Evolutionary conservation across 75 land plant species (phyloP).

Genomic region (Gnetum montanum): DNA sequence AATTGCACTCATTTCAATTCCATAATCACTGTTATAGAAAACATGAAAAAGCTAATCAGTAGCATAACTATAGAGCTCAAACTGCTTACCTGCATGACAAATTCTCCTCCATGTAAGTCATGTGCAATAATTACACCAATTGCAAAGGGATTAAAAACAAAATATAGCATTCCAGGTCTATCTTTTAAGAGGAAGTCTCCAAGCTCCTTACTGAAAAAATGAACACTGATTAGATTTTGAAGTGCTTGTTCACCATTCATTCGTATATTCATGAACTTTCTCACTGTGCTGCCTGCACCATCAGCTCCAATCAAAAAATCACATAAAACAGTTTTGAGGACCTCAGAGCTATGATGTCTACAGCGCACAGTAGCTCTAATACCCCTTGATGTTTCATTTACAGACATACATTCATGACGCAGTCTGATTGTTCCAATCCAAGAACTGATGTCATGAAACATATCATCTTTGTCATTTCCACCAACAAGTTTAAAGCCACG

Average conservation of each 20-base stretch:
- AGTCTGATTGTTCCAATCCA: conserved; percentile 33
- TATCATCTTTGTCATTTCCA: conserved; percentile 5
- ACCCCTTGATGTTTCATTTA: conserved; percentile 26
- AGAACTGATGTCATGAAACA: not conserved
- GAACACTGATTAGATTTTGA: conserved; percentile 85
- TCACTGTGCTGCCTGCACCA: conserved; percentile 82
- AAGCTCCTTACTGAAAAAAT: conserved; percentile 69
- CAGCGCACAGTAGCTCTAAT: conserved; percentile 33
- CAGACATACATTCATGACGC: conserved; percentile 75
- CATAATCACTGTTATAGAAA: not conserved
- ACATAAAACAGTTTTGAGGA: conserved; percentile 22
- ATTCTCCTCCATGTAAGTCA: conserved; percentile 83
- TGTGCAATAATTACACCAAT: conserved; percentile 98
- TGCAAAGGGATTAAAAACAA: conserved; percentile 75
- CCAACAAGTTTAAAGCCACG: conserved; percentile 25
- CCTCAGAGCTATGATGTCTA: conserved; percentile 16
- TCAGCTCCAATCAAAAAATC: conserved; percentile 76
- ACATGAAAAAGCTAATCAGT: not conserved
- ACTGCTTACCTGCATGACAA: conserved; percentile 74
- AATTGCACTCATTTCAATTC: not conserved
- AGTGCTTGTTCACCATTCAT: conserved; percentile 72
- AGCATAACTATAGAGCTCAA: no score
- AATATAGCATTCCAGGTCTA: conserved; percentile 92
- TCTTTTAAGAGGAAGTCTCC: conserved; percentile 44
- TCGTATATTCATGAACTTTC: conserved; percentile 51